Evolutionary conservation across 2,329 filamentous ascomycete species (phyloP).

Genomic region (Pseudogymnoascus sp.): DNA sequence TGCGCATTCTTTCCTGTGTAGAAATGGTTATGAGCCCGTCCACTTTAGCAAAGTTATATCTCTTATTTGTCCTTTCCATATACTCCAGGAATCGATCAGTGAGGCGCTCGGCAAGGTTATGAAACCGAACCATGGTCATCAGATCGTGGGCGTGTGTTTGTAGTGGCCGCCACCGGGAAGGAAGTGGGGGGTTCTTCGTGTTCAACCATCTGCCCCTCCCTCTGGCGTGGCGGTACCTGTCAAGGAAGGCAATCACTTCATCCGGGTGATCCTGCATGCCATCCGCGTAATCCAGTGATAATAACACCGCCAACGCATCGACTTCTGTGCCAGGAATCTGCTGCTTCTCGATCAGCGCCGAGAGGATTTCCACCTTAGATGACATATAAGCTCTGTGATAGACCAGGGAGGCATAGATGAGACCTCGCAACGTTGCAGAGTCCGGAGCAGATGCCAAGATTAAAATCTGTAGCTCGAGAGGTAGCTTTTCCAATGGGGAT

Average conservation of each 20-base stretch:
- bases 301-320: not conserved
- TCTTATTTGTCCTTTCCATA: not conserved
- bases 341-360: not conserved
- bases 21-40: not conserved
- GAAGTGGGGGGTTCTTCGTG: not conserved
- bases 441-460: not conserved
- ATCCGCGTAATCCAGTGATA: not conserved
- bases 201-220: not conserved
- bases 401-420: not conserved
- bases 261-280: not conserved
- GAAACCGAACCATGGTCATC: not conserved
- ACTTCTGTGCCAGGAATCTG: not conserved
- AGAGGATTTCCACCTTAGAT: not conserved
- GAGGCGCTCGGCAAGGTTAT: not conserved
- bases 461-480: not conserved
- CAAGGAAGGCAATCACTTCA: not conserved
- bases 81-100: not conserved
- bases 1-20: not conserved
- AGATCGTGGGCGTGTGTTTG: not conserved
- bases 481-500: not conserved
- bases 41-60: not conserved
- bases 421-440: not conserved
- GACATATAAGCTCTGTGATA: not conserved
- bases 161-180: not conserved
- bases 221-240: not conserved